Evolutionary conservation across 208 protist genomes (phyloP).

Genomic region (Acanthamoeba lenticulata): DNA sequence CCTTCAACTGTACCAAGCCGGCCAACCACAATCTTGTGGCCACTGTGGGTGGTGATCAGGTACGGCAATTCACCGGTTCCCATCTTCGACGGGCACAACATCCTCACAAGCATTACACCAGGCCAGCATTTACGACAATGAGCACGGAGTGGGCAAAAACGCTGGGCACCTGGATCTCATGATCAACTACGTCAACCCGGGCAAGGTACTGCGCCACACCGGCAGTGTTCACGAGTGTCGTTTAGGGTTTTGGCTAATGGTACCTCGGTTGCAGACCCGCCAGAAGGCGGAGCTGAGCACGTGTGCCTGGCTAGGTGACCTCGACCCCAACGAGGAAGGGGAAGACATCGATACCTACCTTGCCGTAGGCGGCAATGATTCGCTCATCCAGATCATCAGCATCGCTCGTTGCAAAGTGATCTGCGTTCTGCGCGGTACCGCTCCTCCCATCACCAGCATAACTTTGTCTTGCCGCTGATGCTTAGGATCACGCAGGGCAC

Average conservation of each 20-base stretch:
- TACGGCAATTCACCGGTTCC: background rate
- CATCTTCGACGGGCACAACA: background rate
- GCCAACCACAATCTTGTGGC: constrained; percentile 47
- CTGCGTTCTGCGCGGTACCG: background rate
- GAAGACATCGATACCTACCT: constrained; percentile 63
- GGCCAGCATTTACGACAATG: constrained; percentile 64
- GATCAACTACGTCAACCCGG: constrained; percentile 40
- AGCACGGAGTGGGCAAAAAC: constrained; percentile 22
- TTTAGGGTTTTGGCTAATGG: too few species aligned
- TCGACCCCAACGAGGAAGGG: background rate
- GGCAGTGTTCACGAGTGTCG: background rate
- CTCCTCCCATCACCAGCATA: background rate
- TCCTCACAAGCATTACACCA: background rate
- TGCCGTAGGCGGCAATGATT: constrained; percentile 9
- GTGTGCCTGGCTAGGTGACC: constrained; percentile 22
- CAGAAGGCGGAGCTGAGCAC: constrained; percentile 24
- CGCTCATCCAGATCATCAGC: constrained; percentile 48
- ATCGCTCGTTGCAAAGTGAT: constrained; percentile 13
- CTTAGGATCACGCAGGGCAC: background rate
- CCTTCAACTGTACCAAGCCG: constrained; percentile 52
- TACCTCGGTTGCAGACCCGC: too few species aligned
- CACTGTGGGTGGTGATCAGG: constrained; percentile 39
- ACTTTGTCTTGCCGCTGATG: background rate
- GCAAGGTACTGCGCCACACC: background rate
- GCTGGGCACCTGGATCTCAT: constrained; percentile 45